These are phyloP conservation scores for Suillus tomentosus DNA, from an alignment of 768 basidiomycete species.

Conservation along the genomic window DNA sequence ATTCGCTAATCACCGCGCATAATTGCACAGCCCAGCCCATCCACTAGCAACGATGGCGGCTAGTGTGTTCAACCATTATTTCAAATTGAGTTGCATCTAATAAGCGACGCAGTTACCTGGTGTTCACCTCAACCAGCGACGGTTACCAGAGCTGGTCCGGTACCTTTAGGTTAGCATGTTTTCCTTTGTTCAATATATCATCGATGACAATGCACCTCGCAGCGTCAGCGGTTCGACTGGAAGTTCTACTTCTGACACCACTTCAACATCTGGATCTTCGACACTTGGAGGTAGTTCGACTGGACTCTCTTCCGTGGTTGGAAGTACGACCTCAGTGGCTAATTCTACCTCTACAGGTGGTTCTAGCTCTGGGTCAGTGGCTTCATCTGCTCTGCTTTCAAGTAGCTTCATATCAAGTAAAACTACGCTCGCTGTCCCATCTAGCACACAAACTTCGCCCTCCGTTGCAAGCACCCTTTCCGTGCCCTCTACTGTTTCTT, in stretches of 20 bases:
- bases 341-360: conserved; percentile 13
- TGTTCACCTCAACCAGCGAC: conserved; percentile 46
- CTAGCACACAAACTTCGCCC: conserved; percentile 28
- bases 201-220: conserved; percentile 12
- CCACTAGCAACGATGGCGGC: conserved; percentile 52
- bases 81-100: conserved; percentile 13
- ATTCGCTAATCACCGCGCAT: neutral
- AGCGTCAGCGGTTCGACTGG: conserved; percentile 58
- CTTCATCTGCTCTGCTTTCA: neutral
- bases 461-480: conserved; percentile 30
- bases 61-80: conserved; percentile 48
- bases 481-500: conserved; percentile 24
- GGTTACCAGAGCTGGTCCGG: conserved; percentile 50
- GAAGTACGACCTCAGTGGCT: conserved; percentile 19
- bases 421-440: neutral
- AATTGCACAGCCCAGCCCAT: conserved; percentile 49
- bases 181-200: neutral
- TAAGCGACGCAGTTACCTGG: conserved; percentile 54
- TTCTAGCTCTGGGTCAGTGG: conserved; percentile 1
- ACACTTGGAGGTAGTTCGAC: neutral
- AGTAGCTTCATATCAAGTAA: conserved; percentile 16
- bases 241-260: conserved; percentile 4
- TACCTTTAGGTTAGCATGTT: conserved; percentile 51
- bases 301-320: fast-evolving
- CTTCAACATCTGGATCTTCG: conserved; percentile 13